These are phyloP conservation scores for Neospermospora avenae DNA, from an alignment of 2,329 filamentous ascomycete species.

Conservation along the genomic window DNA sequence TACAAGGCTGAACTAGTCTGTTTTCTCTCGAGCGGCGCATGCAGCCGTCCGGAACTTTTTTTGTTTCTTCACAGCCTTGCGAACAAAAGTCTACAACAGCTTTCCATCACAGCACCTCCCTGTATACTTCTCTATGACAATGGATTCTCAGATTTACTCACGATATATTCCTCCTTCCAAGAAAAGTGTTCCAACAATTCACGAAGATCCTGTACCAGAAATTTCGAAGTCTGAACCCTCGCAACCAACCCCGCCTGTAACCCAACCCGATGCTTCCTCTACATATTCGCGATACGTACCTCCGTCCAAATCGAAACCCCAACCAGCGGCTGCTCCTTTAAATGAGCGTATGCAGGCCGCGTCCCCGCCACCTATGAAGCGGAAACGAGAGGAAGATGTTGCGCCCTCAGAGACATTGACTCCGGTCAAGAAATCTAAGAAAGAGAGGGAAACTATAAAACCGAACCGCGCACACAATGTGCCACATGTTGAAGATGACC, in stretches of 20 bases:
- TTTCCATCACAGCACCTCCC: no score
- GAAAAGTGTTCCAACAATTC: conserved; percentile 15
- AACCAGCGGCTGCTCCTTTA: neutral
- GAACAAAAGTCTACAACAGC: no score
- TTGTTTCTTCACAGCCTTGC: no score
- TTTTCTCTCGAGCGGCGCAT: no score
- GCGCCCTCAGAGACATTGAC: neutral
- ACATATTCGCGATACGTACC: conserved; percentile 34
- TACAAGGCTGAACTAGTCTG: no score
- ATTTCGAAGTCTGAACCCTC: conserved; percentile 3
- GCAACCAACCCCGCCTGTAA: conserved; percentile 18
- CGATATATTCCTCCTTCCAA: conserved; percentile 33
- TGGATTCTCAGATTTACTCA: conserved; percentile 32
- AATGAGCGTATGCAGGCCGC: neutral
- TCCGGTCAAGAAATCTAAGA: conserved; percentile 12
- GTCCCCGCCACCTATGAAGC: neutral
- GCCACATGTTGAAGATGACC: neutral
- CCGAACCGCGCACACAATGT: neutral
- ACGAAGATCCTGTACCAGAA: neutral
- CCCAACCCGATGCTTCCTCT: conserved; percentile 29
- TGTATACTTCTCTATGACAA: conserved; percentile 1
- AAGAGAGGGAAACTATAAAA: neutral
- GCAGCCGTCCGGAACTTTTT: no score
- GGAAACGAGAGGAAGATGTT: conserved; percentile 4
- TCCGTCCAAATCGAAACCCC: conserved; percentile 22